Base-by-base conservation (phyloP, 768 basidiomycete genomes). In the Russula emetica region DNA sequence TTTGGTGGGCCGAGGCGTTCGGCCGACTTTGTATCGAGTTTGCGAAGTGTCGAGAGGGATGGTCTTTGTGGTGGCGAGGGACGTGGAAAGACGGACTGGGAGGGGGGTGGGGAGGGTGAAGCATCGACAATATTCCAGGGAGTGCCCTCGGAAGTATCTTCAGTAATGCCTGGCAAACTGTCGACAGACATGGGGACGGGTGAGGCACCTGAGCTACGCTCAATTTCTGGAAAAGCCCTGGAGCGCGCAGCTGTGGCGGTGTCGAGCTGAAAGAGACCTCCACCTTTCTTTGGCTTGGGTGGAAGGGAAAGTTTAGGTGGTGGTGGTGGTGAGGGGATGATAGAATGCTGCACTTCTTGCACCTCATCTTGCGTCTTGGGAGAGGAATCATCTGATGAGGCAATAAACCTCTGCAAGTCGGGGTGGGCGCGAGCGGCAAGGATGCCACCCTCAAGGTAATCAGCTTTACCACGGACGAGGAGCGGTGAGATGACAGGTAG, bases 361-460 rank as follows among this genome's bases (percentile, higher is more conserved):
- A 55, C 40, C 3, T 60, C 28, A 32, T 71, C 62, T 32, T 60
- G 57, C 13, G 34, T 38, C 22, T 70, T 61, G 50, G 58, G 50
- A 40, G 70, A 78, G 28, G 78, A 5, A 47, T 30, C 79, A 49
- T 24, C 22, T 18, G 63, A 36, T 30, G 79, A 76, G 5, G 80
- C 72, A 63, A 91, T 78, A 59, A 83, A 72, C 26, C 78, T 79
- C 69, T 78, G 76, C 40, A 90, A 79, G 63, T 78, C 77, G 1
- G 81, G 80, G 71, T 90, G 80, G 52, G 80, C 78, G 4, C 83
- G 80, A 8, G 85, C 87, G 8, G 78, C 79, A 24, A 83, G 78
- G 38, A 92, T 80, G 18, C 91, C 91, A 9, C 90, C 89, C 45
- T 84, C 79, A 36, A 93, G 78, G 75, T 88, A 93, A 71, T 85